Evolutionary conservation across 75 land plant species (phyloP), one percentile per base, ranked within the genome.

Genomic region (Chamaecyparis obtusa): DNA sequence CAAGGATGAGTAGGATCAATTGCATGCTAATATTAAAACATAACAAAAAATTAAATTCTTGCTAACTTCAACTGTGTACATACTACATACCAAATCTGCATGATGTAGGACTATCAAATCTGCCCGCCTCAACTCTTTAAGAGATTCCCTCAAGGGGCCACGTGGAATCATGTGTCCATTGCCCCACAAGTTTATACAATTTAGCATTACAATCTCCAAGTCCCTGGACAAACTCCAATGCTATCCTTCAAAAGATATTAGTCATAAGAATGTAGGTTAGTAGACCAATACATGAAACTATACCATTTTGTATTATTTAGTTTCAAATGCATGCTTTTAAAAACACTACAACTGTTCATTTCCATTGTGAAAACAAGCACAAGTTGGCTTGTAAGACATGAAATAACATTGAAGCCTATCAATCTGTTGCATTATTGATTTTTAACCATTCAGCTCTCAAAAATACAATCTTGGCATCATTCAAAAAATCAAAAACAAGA

Each of bases 201-300:
- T 98, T 19, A 98, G 87, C 98, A 98, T 98, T 75, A 96, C 94
- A 88, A 98, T 94, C 71, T 98, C 99, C 54, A 98, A 15, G 86
- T 98, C 95, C 64, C 96, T 92, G 2, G 37, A 81, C 88, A 98
- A 54, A 37, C 93, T 88, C 93, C 89, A 90, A 84, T 98, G 99
- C 99, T 98, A 88, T 82, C 88, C 89, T 85, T 84, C 88, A 87
- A 30, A 82, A 79, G 46, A 71, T 35, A 67, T 24, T 43, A 85
- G 17, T 85, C 78, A 80, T 49, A 30, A 46, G 17, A 39, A 77
- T 49, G 76, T 87, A 71, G 24, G n/a, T 60, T 4, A 60, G 36
- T 72, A 78, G 11, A n/a, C 11, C 48, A 81, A 81, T n/a, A 27
- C 49, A 44, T 81, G 51, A 30, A 81, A 37, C 11, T 39, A 9